Evolutionary conservation across 805 yeast genomes (phyloP), one percentile per base, ranked within the genome.

Genomic region (Candida silvatica): DNA sequence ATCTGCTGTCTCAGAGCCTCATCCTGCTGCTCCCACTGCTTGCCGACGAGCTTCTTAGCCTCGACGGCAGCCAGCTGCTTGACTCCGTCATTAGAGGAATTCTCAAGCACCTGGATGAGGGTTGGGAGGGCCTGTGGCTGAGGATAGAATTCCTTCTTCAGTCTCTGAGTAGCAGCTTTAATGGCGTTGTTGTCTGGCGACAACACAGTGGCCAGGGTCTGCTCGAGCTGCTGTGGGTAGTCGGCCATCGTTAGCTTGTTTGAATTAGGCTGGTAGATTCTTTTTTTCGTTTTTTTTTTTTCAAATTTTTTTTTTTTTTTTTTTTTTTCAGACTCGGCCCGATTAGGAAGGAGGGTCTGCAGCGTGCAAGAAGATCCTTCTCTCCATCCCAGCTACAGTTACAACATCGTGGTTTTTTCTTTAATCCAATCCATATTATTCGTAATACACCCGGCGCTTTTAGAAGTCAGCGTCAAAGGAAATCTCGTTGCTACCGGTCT

Each of bases 61-160:
- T 92, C 98, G 43, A 92, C 95, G 42, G 96, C 94, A n/a, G 97
- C 94, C 42, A 92, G 69, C 60, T 87, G 95, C 51, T 84, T 81
- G 47, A 88, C 56, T 49, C 82, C 83, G 44, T 73, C 80, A 49
- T 78, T 78, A 27, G 69, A 61, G 46, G 79, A 77, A 45, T 67
- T 69, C 59, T 83, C 87, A 52, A 86, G 68, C 41, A 92, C 74
- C 51, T 84, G 92, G 48, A 90, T 66, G 56, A 90, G 67, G 8
- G 95, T 79, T 15, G 95, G 92, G 40, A 90, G 69, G 15, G 90
- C 72, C 46, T 71, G 64, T 19, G 84, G 74, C 48, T 77, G 74
- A 39, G 73, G 64, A 63, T 83, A 87, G 57, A 80, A 78, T 35
- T 83, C 87, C 44, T 75, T 68, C 52, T 80, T 74, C 52, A 92